Percentiles rank a stretch among this genome's conserved stretches.
Evolutionary conservation across 208 protist genomes (phyloP).

Genomic region (Phytomonas sp.): DNA sequence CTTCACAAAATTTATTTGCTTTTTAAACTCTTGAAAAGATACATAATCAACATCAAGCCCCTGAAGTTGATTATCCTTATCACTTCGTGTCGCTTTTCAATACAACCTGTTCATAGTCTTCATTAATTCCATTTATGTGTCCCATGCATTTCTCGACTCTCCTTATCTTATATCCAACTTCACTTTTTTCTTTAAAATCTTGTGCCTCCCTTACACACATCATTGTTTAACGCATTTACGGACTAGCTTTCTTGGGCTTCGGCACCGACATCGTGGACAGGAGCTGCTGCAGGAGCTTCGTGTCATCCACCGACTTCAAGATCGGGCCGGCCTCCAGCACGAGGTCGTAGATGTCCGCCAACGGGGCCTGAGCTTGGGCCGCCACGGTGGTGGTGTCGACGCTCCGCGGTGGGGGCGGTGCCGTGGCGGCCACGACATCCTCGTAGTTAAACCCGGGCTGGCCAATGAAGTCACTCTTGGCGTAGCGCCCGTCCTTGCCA

Average conservation of each 20-base stretch:
- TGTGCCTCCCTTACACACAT: not conserved
- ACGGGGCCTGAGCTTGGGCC: conserved; percentile 7
- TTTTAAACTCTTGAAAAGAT: not conserved
- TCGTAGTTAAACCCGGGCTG: conserved; percentile 82
- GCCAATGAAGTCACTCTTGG: conserved; percentile 69
- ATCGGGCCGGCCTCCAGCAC: conserved; percentile 39
- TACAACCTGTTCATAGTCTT: not conserved
- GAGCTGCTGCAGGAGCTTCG: conserved; percentile 44
- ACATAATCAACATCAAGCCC: not conserved
- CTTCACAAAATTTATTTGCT: not conserved
- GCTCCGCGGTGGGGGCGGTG: conserved; percentile 11
- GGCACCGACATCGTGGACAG: conserved; percentile 57
- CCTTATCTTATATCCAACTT: not conserved
- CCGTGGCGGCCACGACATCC: conserved; percentile 14
- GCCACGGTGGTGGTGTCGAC: conserved; percentile 1
- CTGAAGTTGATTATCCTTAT: not conserved
- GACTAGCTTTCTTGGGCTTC: conserved; percentile 24
- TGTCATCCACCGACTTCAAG: conserved; percentile 63
- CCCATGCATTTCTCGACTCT: not conserved
- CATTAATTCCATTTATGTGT: not conserved
- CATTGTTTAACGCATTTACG: not conserved
- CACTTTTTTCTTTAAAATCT: not conserved
- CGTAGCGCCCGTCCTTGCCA: conserved; percentile 68
- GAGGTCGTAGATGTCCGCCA: conserved; percentile 42
- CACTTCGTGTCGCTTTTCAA: not conserved